These are phyloP conservation scores for Diaporthe vaccinii DNA, from an alignment of 2,329 filamentous ascomycete genomes.

Conservation along the genomic window DNA sequence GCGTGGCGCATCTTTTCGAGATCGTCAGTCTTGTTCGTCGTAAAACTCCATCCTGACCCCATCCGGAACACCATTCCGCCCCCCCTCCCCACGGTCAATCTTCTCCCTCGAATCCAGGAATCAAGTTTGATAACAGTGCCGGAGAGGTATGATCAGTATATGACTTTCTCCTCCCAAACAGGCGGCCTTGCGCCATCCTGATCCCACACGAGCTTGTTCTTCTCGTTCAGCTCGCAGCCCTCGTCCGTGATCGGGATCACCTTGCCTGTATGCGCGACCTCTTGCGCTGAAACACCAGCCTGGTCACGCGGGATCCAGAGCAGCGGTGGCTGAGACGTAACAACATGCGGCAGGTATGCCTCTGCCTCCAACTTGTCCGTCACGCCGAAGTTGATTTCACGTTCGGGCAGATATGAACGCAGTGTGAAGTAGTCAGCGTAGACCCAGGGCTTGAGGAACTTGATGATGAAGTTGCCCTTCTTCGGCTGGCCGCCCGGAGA, in stretches of 20 bases:
- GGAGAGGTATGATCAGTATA: conserved; percentile 46
- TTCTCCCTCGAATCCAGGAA: neutral
- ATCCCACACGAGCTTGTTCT: conserved; percentile 64
- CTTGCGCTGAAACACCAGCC: conserved; percentile 81
- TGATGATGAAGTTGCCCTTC: conserved; percentile 70
- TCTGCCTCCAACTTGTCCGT: conserved; percentile 71
- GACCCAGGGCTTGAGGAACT: conserved; percentile 83
- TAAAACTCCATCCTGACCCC: neutral
- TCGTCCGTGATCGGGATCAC: conserved; percentile 87
- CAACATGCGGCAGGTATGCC: conserved; percentile 81
- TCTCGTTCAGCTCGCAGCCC: conserved; percentile 77
- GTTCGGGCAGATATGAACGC: conserved; percentile 76
- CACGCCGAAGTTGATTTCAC: conserved; percentile 69
- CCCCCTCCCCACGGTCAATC: neutral
- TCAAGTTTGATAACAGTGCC: neutral
- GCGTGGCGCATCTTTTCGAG: neutral
- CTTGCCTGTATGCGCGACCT: conserved; percentile 78
- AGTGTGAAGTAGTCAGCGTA: conserved; percentile 81
- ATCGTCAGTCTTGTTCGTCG: conserved; percentile 5
- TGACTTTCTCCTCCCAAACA: conserved; percentile 53
- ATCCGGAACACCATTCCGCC: neutral
- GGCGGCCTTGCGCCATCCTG: conserved; percentile 50
- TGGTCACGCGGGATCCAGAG: conserved; percentile 89
- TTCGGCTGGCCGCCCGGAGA: conserved; percentile 50
- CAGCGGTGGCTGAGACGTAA: conserved; percentile 72